Base-by-base conservation (phyloP, 208 protist genomes). In the Trypanosoma grayi region DNA sequence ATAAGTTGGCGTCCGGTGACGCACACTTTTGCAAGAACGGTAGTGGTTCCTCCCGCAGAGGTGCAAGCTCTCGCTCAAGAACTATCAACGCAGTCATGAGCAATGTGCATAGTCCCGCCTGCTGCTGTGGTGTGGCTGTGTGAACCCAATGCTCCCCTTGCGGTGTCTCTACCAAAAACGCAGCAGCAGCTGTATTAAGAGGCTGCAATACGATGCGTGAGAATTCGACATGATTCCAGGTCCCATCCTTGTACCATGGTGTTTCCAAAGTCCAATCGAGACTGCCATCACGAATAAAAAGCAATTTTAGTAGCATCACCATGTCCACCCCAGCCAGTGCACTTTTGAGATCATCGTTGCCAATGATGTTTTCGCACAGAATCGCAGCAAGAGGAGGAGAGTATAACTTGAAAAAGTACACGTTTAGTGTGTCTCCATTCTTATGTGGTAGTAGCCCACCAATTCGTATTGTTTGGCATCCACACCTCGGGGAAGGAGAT, bases 1-100 rank as follows among this genome's bases (percentile, higher is more conserved):
- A 81, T 7, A 85, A 75, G 63, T 86, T 79, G 5, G 70, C 70
- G 53, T 86, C 73, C 4, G 86, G 83, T 4, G 80, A 52, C 10
- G 47, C 41, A 41, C 73, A 60, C 11, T 74, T 62, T 24, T 85
- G 56, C 60, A 77, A 72, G 52, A 93, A 90, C 30, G 71, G 60
- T 41, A 88, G 75, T 28, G 43, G 5, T 6, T 70, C 58, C 20
- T 85, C 74, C 10, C 60, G 69, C 16, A 93, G 67, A 0, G 80
- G 83, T 37, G 63, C 54, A 9, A 85, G 28, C 16, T 62, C 60
- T 31, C 74, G 41, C 64, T 88, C 69, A 59, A 87, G 68, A 37
- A 83, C 30, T 16, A 58, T 41, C 34, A 84, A 51, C 18, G 59
- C 57, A 11, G 70, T 60, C 14, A 78, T 53, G 6, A 87, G 37